A percentile compares a stretch with the other conserved stretches of the same genome.
phyloP scores from a whole-genome alignment of 192 early-diverging fungal species.

The Geranomyces michiganensis region DNA sequence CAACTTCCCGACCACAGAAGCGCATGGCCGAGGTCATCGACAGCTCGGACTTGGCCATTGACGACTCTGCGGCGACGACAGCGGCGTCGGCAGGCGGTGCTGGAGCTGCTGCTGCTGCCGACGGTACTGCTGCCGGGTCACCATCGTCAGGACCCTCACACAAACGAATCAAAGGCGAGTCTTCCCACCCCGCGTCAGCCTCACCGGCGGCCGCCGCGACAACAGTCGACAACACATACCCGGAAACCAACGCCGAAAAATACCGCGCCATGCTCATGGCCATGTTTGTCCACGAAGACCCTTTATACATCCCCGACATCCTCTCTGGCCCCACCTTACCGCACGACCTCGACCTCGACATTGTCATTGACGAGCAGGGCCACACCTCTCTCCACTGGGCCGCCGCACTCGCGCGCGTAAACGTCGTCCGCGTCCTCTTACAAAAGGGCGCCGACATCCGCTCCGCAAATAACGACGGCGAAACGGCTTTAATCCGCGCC shows the following conservation, averaged over 20 bases:
- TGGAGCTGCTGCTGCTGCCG: too few species aligned
- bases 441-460: conserved; percentile 72
- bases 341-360: conserved; percentile 71
- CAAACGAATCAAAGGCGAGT: conserved; percentile 18
- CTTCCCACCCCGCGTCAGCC: neutral
- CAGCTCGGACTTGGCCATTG: neutral
- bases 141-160: neutral
- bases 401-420: conserved; percentile 78
- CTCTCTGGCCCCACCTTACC: conserved; percentile 44
- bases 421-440: conserved; percentile 76
- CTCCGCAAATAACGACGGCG: conserved; percentile 76
- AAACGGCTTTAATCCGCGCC: conserved; percentile 86
- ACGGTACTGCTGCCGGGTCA: too few species aligned
- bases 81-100: too few species aligned
- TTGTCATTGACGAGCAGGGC: conserved; percentile 91
- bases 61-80: too few species aligned
- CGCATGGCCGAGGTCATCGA: conserved; percentile 17
- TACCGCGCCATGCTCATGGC: conserved; percentile 66
- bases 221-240: neutral
- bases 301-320: conserved; percentile 64
- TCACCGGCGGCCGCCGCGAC: neutral
- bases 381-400: conserved; percentile 98
- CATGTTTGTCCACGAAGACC: conserved; percentile 81
- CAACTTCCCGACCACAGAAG: conserved; percentile 19
- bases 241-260: conserved; percentile 23